phyloP scores from a whole-genome alignment of 2,329 filamentous ascomycete species.

The Exophiala xenobiotica region DNA sequence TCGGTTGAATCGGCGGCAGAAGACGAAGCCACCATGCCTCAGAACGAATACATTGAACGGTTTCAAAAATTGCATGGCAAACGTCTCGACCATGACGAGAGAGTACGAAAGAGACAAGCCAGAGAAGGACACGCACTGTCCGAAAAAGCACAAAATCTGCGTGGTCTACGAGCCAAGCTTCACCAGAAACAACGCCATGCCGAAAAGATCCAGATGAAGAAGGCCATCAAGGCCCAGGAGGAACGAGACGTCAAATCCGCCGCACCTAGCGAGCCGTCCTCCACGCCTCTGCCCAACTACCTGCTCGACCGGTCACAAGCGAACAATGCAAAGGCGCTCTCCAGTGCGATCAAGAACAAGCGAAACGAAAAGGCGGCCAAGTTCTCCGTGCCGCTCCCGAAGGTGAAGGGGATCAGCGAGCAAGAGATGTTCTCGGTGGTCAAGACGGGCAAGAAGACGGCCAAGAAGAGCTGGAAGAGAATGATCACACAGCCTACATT shows the following conservation, averaged over 20 bases:
- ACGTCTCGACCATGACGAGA: slow-evolving; percentile 81
- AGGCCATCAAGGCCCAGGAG: slow-evolving; percentile 91
- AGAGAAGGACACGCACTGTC: slow-evolving; percentile 86
- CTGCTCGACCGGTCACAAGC: slow-evolving; percentile 79
- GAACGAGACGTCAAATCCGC: slow-evolving; percentile 91
- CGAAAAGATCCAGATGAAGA: slow-evolving; percentile 98
- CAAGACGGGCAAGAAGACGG: slow-evolving; percentile 91
- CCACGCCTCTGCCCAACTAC: slow-evolving; percentile 84
- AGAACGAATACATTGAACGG: slow-evolving; percentile 56
- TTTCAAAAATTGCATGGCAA: slow-evolving; percentile 66
- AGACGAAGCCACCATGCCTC: slow-evolving; percentile 24
- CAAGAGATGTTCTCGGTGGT: slow-evolving; percentile 98
- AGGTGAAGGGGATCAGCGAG: slow-evolving; percentile 89
- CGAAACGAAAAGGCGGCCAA: slow-evolving; percentile 89
- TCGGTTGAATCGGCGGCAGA: too few relatives aligned
- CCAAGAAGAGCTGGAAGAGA: slow-evolving; percentile 69
- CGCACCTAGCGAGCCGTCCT: slow-evolving; percentile 73
- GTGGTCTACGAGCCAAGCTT: slow-evolving; percentile 87
- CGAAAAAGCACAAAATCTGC: slow-evolving; percentile 88
- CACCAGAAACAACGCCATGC: slow-evolving; percentile 90
- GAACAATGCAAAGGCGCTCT: slow-evolving; percentile 71
- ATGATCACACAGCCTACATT: slow-evolving; percentile 81
- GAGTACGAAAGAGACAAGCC: slow-evolving; percentile 78
- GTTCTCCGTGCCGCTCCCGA: slow-evolving; percentile 87
- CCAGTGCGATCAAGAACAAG: slow-evolving; percentile 92